These are phyloP conservation scores for Lichtheimia ornata DNA, from an alignment of 371 early-diverging fungal genomes.

Conservation along the genomic window DNA sequence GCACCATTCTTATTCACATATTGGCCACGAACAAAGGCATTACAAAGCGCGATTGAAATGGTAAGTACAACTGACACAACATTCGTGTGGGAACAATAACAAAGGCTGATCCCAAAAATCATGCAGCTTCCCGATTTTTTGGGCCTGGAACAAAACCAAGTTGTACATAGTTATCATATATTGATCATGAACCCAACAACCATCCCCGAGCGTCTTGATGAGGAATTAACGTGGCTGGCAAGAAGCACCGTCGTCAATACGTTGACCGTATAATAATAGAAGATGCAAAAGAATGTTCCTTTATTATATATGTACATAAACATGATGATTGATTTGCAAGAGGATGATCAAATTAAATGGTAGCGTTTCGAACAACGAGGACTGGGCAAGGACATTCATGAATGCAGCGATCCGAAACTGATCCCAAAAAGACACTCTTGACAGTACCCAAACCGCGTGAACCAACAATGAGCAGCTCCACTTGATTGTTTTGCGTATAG, in stretches of 20 bases:
- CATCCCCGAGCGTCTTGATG: slow-evolving; percentile 18
- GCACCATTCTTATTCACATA: slow-evolving; percentile 35
- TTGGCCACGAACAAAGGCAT: slow-evolving; percentile 23
- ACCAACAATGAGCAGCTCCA: slow-evolving; percentile 51
- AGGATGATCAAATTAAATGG: slow-evolving; percentile 28
- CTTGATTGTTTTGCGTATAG: slow-evolving; percentile 41
- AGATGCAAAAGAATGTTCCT: slow-evolving; percentile 1
- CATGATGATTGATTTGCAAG: neutral
- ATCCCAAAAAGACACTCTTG: slow-evolving; percentile 52
- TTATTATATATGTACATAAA: neutral
- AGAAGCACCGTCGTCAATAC: slow-evolving; percentile 5
- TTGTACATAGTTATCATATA: slow-evolving; percentile 27
- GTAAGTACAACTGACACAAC: slow-evolving; percentile 12
- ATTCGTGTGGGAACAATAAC: too few species aligned
- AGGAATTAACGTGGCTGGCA: slow-evolving; percentile 38
- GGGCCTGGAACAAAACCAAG: slow-evolving; percentile 11
- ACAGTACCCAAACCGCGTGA: slow-evolving; percentile 51
- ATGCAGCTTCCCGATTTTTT: slow-evolving; percentile 27
- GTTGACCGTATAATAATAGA: neutral
- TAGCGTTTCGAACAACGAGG: slow-evolving; percentile 48
- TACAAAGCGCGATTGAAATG: slow-evolving; percentile 16
- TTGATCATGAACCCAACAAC: slow-evolving; percentile 40
- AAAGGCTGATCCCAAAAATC: too few species aligned
- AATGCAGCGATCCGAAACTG: slow-evolving; percentile 50
- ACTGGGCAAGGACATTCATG: slow-evolving; percentile 55